Evolutionary conservation across 345 rosid genomes (phyloP), one percentile per base, ranked within the genome.

Genomic region (Linum trigynum): DNA sequence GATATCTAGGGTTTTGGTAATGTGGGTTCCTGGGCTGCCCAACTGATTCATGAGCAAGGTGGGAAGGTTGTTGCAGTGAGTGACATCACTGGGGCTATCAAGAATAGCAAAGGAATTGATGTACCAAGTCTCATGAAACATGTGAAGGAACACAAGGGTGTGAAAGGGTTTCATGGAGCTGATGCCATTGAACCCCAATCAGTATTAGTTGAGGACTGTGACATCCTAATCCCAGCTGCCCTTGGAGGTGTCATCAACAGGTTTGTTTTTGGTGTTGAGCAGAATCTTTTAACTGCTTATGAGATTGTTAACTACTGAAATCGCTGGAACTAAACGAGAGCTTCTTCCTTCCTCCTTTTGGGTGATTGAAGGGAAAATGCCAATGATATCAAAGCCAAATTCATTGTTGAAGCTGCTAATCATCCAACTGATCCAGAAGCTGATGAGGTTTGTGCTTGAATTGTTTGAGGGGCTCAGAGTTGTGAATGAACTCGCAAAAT

Each of bases 401-500:
- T 84, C 58, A 90, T 90, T 23, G 67, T 94, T 8, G 96, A 94
- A 85, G 97, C 92, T 59, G 96, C 97, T 10, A 94, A 94, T 73
- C 99, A 94, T 72, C 99, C 99, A 15, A 90, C 99, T 16, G 99
- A 94, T 69, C 99, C 97, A 1, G 96, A 94, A 37, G 99, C 96
- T 2, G 99, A 94, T 12, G 91, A 88, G 95, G 98, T 92, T 55
- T 48, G 78, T 63, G 40, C 36, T 63, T 68, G 38, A 5, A 55
- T 48, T 15, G 7, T 7, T 11, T 11, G 10, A 55, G 2, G 39
- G 59, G 61, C 72, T 38, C 55, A 48, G 38, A 58, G 14, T 69
- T 73, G n/a, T 59, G 9, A 7, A 53, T 38, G 55, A 32, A 59
- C 17, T 63, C 61, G 16, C 2, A 6, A 2, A 5, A 5, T 35